These are phyloP conservation scores for Kwoniella bestiolae DNA, from an alignment of 768 basidiomycete species.

Conservation along the genomic window DNA sequence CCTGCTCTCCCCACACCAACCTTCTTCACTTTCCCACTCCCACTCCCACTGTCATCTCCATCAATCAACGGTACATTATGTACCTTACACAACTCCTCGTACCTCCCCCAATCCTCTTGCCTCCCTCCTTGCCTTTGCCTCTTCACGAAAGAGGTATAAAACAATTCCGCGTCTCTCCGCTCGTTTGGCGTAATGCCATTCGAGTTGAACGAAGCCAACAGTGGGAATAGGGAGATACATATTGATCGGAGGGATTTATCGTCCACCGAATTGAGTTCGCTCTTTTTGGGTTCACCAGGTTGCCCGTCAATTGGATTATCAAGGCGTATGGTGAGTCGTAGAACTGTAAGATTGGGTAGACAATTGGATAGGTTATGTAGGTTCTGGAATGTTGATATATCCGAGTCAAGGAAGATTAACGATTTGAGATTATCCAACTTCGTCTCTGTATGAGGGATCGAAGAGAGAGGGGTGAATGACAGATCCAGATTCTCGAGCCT, in stretches of 20 bases:
- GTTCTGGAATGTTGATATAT: slow-evolving; percentile 2
- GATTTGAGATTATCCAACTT: slow-evolving; percentile 4
- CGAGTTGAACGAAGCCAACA: slow-evolving; percentile 43
- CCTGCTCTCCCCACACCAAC: too few relatives aligned
- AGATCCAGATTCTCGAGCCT: slow-evolving; percentile 16
- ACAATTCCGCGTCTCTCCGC: slow-evolving; percentile 47
- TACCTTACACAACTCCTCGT: slow-evolving; percentile 29
- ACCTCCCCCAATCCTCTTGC: slow-evolving; percentile 29
- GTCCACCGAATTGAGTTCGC: slow-evolving; percentile 13
- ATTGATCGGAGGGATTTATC: slow-evolving; percentile 33
- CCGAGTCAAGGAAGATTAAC: slow-evolving; percentile 4
- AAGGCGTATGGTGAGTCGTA: slow-evolving; percentile 25
- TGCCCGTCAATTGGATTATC: neutral
- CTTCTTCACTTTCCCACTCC: neutral
- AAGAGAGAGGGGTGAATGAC: slow-evolving; percentile 8
- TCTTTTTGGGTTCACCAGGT: slow-evolving; percentile 4
- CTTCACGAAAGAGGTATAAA: slow-evolving; percentile 31
- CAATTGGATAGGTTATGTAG: slow-evolving; percentile 13
- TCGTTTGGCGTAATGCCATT: slow-evolving; percentile 34
- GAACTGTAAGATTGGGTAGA: slow-evolving; percentile 15
- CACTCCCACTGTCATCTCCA: neutral
- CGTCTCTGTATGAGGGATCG: neutral
- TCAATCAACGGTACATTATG: slow-evolving; percentile 11
- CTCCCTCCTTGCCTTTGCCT: slow-evolving; percentile 2
- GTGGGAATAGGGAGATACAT: slow-evolving; percentile 42